Evolutionary conservation across 306 rosid species (phyloP).

Genomic region (Medicago lupulina): DNA sequence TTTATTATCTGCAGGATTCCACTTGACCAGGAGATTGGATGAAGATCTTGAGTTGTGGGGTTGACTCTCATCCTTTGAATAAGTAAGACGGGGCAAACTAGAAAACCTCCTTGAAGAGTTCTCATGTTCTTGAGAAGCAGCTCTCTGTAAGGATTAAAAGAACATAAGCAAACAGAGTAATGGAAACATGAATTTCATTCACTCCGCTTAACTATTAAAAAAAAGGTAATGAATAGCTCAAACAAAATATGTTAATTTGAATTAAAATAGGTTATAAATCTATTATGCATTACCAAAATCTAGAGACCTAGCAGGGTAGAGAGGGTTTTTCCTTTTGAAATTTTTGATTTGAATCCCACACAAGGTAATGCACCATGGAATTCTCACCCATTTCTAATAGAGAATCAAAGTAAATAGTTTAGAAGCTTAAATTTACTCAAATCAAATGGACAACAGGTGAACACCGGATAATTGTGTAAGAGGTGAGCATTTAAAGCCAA

Average conservation of each 20-base stretch:
- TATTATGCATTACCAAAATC: constrained; percentile 7
- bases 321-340: neutral
- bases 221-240: constrained; percentile 10
- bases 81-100: constrained; percentile 62
- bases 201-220: neutral
- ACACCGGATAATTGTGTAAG: neutral
- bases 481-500: constrained; percentile 3
- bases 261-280: constrained; percentile 2
- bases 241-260: neutral
- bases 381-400: constrained; percentile 12
- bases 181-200: constrained; percentile 15
- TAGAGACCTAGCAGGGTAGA: neutral
- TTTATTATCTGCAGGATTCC: constrained; percentile 74
- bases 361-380: neutral
- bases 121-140: constrained; percentile 82
- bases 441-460: neutral
- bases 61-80: constrained; percentile 80
- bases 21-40: constrained; percentile 64
- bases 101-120: constrained; percentile 67
- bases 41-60: constrained; percentile 75
- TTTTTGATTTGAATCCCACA: constrained; percentile 21
- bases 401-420: constrained; percentile 7
- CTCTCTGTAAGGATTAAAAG: constrained; percentile 59
- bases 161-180: constrained; percentile 13
- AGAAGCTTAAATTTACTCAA: neutral